These are phyloP conservation scores for Amylocarpus encephaloides DNA, from an alignment of 2,329 filamentous ascomycete genomes.

Conservation along the genomic window DNA sequence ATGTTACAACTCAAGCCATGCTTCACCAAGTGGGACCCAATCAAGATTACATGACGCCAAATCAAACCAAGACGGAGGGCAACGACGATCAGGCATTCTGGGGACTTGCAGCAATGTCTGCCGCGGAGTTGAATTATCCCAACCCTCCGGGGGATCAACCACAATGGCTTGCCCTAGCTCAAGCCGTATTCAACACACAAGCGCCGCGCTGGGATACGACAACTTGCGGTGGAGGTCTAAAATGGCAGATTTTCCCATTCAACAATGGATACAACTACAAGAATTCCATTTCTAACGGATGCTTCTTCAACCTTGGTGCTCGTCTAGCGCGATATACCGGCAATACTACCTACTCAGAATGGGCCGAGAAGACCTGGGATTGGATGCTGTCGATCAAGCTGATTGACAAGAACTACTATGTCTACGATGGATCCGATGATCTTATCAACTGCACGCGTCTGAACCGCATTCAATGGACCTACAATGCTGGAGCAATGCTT, in stretches of 20 bases:
- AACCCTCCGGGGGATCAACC: constrained; percentile 51
- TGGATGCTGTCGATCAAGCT: constrained; percentile 56
- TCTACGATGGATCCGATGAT: constrained; percentile 58
- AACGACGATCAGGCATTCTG: constrained; percentile 75
- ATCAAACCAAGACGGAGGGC: constrained; percentile 61
- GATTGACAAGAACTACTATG: constrained; percentile 51
- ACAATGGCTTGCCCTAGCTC: constrained; percentile 64
- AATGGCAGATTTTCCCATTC: constrained; percentile 81
- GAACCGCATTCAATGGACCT: constrained; percentile 60
- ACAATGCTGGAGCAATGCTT: constrained; percentile 62
- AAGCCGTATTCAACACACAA: constrained; percentile 78
- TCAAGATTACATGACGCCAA: constrained; percentile 71
- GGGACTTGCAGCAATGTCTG: constrained; percentile 64
- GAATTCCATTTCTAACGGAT: constrained; percentile 57
- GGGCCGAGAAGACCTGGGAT: constrained; percentile 68
- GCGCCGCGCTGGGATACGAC: constrained; percentile 63
- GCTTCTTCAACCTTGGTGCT: constrained; percentile 57
- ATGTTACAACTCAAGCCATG: constrained; percentile 59
- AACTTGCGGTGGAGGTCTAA: constrained; percentile 66
- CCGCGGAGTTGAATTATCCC: constrained; percentile 60
- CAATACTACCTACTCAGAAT: constrained; percentile 69
- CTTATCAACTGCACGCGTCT: constrained; percentile 50
- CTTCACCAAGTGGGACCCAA: constrained; percentile 68
- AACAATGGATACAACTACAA: constrained; percentile 80
- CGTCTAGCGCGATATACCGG: constrained; percentile 71